These are phyloP conservation scores for Onygenales sp. DNA, from an alignment of 2,329 filamentous ascomycete genomes.

Conservation along the genomic window DNA sequence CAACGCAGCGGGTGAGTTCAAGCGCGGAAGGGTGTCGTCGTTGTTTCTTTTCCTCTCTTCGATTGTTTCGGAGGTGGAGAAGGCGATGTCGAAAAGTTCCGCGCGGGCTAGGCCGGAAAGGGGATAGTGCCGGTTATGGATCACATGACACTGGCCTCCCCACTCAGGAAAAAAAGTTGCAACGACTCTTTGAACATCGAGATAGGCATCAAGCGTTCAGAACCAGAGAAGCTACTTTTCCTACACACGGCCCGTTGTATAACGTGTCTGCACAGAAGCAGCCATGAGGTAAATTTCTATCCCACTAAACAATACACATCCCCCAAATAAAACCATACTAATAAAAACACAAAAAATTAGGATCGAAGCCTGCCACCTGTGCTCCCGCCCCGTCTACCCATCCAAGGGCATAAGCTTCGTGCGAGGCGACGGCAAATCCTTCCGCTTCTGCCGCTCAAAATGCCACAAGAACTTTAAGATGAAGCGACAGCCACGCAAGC, in stretches of 20 bases:
- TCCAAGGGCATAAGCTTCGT: slow-evolving; percentile 59
- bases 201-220: neutral
- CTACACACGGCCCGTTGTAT: neutral
- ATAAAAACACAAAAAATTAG: slow-evolving; percentile 14
- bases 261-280: neutral
- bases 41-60: neutral
- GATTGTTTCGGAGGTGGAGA: neutral
- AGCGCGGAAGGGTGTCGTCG: neutral
- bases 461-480: slow-evolving; percentile 82
- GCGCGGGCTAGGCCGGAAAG: neutral
- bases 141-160: neutral
- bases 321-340: neutral
- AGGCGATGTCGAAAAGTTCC: neutral
- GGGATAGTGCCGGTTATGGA: neutral
- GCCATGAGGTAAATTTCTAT: neutral
- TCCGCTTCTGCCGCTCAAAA: slow-evolving; percentile 59
- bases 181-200: neutral
- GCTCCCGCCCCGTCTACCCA: slow-evolving; percentile 58
- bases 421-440: slow-evolving; percentile 55
- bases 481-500: slow-evolving; percentile 94
- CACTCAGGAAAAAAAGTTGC: neutral
- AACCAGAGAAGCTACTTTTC: neutral
- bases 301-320: neutral
- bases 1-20: neutral
- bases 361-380: slow-evolving; percentile 60